These are phyloP conservation scores for Colletotrichum caudatum DNA, from an alignment of 2,329 filamentous ascomycete genomes.

Conservation along the genomic window DNA sequence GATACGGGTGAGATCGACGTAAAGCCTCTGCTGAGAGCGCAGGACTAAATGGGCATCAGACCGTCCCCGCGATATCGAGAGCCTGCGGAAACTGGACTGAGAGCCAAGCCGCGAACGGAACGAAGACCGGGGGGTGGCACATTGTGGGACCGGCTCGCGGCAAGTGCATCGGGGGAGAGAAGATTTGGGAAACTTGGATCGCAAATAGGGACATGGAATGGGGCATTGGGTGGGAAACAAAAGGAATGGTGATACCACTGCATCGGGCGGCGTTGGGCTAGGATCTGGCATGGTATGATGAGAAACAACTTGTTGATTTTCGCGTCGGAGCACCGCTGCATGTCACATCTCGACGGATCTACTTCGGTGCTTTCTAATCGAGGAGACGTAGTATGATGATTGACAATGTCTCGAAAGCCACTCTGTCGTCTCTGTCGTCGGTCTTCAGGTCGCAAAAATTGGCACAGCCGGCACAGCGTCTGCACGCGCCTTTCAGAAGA, in stretches of 20 bases:
- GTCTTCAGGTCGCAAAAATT: background rate
- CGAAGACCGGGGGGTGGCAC: background rate
- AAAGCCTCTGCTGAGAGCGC: background rate
- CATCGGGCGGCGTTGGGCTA: slow-evolving; percentile 9
- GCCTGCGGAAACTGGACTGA: slow-evolving; percentile 6
- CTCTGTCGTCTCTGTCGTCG: background rate
- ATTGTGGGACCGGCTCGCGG: background rate
- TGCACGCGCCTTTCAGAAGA: background rate
- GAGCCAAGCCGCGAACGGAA: background rate
- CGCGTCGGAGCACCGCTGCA: background rate
- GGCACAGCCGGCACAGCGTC: too few relatives aligned
- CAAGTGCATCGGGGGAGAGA: background rate
- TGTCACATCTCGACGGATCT: background rate
- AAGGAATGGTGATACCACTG: slow-evolving; percentile 13
- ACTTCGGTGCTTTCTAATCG: background rate
- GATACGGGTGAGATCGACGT: background rate
- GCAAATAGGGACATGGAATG: background rate
- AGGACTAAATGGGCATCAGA: background rate
- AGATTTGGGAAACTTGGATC: background rate
- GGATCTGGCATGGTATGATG: background rate
- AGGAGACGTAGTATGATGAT: too few relatives aligned
- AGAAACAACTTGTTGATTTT: background rate
- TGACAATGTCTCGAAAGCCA: background rate
- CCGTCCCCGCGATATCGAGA: background rate
- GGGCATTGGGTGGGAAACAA: background rate